Evolutionary conservation across 2,329 filamentous ascomycete genomes (phyloP).

Genomic region (Aureobasidium namibiae): DNA sequence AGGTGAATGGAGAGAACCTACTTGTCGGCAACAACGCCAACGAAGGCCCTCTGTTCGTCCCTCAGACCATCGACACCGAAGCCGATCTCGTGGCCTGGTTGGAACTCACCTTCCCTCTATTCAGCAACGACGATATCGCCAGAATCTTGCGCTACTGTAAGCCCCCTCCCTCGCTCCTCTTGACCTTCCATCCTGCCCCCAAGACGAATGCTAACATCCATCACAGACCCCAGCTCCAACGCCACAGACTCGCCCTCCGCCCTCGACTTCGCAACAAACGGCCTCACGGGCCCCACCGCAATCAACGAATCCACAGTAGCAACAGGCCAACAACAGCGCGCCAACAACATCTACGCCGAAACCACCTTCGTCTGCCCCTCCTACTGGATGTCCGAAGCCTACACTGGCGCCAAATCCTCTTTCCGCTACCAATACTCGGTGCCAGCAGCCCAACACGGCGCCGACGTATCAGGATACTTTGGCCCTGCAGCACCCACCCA

Average conservation of each 20-base stretch:
- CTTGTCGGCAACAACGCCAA: conserved; percentile 41
- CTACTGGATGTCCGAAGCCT: conserved; percentile 47
- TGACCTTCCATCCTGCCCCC: too few species aligned
- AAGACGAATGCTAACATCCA: not conserved
- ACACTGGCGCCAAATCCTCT: conserved; percentile 19
- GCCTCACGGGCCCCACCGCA: conserved; percentile 33
- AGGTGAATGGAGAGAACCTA: conserved; percentile 32
- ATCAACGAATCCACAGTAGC: conserved; percentile 42
- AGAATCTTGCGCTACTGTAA: conserved; percentile 26
- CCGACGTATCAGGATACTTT: conserved; percentile 25
- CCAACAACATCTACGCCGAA: conserved; percentile 44
- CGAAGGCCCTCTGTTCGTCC: conserved; percentile 39
- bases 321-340: conserved; percentile 46
- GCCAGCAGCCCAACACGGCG: conserved; percentile 31
- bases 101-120: conserved; percentile 29
- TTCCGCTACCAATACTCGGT: conserved; percentile 44
- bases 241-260: conserved; percentile 17
- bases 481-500: conserved; percentile 7
- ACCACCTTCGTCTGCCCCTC: conserved; percentile 47
- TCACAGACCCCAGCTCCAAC: conserved; percentile 18
- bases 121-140: conserved; percentile 30
- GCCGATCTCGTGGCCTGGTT: conserved; percentile 33
- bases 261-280: conserved; percentile 22
- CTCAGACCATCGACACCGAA: conserved; percentile 34
- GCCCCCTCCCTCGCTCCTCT: conserved; percentile 15